These are phyloP conservation scores for Cinnamomum micranthum DNA, from an alignment of 164 flowering plant species.

Conservation along the genomic window DNA sequence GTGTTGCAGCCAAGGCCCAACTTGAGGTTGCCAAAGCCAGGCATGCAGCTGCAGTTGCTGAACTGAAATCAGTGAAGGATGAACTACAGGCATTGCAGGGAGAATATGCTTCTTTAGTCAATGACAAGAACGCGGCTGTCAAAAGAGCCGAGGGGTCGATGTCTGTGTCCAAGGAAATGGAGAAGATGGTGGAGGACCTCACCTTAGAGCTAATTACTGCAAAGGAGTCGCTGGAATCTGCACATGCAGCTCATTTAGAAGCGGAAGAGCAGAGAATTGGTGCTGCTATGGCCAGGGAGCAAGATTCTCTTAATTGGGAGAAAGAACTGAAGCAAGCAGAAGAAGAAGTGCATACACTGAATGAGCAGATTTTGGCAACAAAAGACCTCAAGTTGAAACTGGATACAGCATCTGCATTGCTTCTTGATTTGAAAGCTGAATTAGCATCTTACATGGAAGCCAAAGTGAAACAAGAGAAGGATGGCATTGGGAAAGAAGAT, in stretches of 20 bases:
- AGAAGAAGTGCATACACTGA: constrained; percentile 59
- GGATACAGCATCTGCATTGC: constrained; percentile 55
- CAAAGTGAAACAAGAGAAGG: constrained; percentile 40
- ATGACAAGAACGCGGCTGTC: constrained; percentile 52
- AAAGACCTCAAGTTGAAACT: constrained; percentile 65
- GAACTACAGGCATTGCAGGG: constrained; percentile 52
- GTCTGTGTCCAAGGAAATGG: constrained; percentile 61
- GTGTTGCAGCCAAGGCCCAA: constrained; percentile 87
- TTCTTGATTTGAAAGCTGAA: constrained; percentile 61
- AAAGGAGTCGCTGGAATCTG: constrained; percentile 75
- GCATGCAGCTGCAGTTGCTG: constrained; percentile 59
- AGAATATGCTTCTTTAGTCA: constrained; percentile 48
- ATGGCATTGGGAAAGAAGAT: constrained; percentile 15
- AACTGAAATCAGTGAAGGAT: constrained; percentile 64
- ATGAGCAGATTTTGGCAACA: constrained; percentile 40
- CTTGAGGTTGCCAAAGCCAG: constrained; percentile 83
- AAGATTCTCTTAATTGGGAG: constrained; percentile 66
- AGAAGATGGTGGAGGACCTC: constrained; percentile 72
- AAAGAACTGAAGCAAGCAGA: constrained; percentile 78
- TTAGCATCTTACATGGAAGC: constrained; percentile 79
- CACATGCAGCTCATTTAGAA: constrained; percentile 80
- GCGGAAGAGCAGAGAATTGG: constrained; percentile 84
- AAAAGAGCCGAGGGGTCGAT: constrained; percentile 61
- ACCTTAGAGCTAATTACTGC: constrained; percentile 76
- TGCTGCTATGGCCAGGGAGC: constrained; percentile 76